Base-by-base conservation (phyloP, 257 asterid genomes). In the Solanum medicagineum region DNA sequence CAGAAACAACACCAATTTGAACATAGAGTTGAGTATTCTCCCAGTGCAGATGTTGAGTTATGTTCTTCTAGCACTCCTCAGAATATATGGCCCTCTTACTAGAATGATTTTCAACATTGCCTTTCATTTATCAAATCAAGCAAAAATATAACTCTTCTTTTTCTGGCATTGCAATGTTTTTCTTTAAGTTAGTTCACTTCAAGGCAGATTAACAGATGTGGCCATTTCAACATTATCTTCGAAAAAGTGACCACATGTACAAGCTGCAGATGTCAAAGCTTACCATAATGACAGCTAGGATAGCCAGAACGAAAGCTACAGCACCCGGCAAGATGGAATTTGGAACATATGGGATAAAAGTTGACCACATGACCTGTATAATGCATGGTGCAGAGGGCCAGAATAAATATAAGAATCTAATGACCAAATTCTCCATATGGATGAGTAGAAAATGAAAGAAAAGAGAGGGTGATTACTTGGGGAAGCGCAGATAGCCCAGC, bases 331-430 rank as follows among this genome's bases (percentile, higher is more conserved):
- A 89, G 89, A 94, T 79, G 79, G 94, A 90, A 84, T 93, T 93
- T 59, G 98, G 99, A 84, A 96, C 92, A 81, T 88, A 93, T 6
- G 99, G 98, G 89, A 96, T 87, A 84, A 96, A 95, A 19, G 99
- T 96, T 51, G 99, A 96, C 99, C 99, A 96, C 97, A 95, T 96
- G 85, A 97, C 98, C 98, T 97, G 92, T 66, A 88, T 40, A 57
- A 80, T 36, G 85, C 87, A 49, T 15, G 26, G 62, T 15, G 47
- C 63, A 77, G 83, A 53, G 6, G 4, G 8, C 65, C 83, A 79
- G 24, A 79, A 53, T 29, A 79, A 79, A 53, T 53, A 79, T 53
- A 79, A 53, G 83, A 53, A 79, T 53, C 26, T 53, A 79, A 26
- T 45, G 6, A 16, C 26, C 17, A 53, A 53, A 53, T n/a, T 20